Evolutionary conservation across 495 filamentous ascomycete species (phyloP).

Genomic region (Oleoguttula mirabilis): DNA sequence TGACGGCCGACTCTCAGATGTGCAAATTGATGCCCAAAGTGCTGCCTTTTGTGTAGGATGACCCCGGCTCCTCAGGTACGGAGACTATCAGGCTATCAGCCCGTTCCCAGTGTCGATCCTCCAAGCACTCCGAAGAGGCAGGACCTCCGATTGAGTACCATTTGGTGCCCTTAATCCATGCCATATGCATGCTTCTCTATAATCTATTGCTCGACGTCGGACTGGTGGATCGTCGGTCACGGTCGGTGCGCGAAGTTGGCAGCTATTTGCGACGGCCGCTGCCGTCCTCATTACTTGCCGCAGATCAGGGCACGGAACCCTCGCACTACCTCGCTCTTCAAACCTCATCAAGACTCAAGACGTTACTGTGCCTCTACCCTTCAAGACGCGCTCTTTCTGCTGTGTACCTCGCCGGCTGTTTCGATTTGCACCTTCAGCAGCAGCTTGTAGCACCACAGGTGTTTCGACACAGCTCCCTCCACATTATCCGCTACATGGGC

Average conservation of each 20-base stretch:
- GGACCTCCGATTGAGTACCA: conserved; percentile 17
- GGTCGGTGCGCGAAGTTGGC: not conserved
- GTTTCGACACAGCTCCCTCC: not conserved
- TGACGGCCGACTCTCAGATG: too few relatives aligned
- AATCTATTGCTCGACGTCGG: not conserved
- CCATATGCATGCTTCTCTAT: conserved; percentile 1
- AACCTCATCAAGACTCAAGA: too few relatives aligned
- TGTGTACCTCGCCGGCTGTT: not conserved
- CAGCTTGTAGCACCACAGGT: not conserved
- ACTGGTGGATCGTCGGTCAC: conserved; percentile 7
- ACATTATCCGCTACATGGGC: not conserved
- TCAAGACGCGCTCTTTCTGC: not conserved
- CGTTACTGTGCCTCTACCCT: conserved; percentile 1
- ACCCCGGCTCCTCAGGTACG: too few relatives aligned
- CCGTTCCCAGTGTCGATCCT: conserved; percentile 11
- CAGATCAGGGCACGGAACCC: too few relatives aligned
- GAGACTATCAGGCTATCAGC: too few relatives aligned
- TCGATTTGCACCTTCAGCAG: not conserved
- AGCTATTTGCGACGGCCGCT: too few relatives aligned
- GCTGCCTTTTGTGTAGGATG: too few relatives aligned
- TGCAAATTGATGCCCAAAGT: too few relatives aligned
- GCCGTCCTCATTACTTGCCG: too few relatives aligned
- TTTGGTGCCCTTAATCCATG: too few relatives aligned
- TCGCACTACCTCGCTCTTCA: too few relatives aligned
- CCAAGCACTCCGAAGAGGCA: conserved; percentile 4